Conservation (phyloP, 306 rosid genomes). For the Castanospermum australe region DNA sequence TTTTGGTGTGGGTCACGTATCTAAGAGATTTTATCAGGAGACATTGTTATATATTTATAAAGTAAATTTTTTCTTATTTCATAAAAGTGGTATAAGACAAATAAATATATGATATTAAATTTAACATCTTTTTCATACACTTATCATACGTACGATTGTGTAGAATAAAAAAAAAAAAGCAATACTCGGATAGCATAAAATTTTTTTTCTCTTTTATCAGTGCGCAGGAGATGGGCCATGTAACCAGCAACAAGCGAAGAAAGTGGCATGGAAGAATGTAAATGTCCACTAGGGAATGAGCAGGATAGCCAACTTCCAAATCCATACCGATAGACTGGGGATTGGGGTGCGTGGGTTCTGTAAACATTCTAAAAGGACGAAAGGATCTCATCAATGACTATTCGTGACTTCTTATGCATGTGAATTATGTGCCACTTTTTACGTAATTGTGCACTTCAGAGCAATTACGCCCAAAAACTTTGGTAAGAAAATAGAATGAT, state of each 20-base stretch:
- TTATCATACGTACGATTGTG: too few relatives aligned
- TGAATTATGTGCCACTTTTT: conserved; percentile 14
- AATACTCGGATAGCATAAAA: too few relatives aligned
- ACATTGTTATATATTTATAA: too few relatives aligned
- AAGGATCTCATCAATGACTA: not conserved
- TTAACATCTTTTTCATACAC: too few relatives aligned
- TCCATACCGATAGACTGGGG: not conserved
- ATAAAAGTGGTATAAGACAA: too few relatives aligned
- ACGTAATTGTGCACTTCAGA: conserved; percentile 3
- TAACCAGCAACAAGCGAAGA: not conserved
- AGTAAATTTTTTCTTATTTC: too few relatives aligned
- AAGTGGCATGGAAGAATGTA: conserved; percentile 23
- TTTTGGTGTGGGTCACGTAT: not conserved
- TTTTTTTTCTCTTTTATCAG: too few relatives aligned
- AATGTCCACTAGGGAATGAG: conserved; percentile 25
- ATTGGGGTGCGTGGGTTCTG: not conserved
- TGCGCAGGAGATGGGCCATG: not conserved
- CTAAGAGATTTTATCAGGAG: conserved; percentile 11
- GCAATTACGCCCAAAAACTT: too few relatives aligned
- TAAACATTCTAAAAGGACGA: conserved; percentile 27
- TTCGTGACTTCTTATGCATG: not conserved
- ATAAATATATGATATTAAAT: too few relatives aligned
- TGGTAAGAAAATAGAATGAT: too few relatives aligned
- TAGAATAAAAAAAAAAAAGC: too few relatives aligned
- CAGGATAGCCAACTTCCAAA: conserved; percentile 34